Percentiles rank a stretch among this genome's conserved stretches.
Conservation (phyloP, 1,284 basidiomycete genomes). For the Omphalotus olearius region DNA sequence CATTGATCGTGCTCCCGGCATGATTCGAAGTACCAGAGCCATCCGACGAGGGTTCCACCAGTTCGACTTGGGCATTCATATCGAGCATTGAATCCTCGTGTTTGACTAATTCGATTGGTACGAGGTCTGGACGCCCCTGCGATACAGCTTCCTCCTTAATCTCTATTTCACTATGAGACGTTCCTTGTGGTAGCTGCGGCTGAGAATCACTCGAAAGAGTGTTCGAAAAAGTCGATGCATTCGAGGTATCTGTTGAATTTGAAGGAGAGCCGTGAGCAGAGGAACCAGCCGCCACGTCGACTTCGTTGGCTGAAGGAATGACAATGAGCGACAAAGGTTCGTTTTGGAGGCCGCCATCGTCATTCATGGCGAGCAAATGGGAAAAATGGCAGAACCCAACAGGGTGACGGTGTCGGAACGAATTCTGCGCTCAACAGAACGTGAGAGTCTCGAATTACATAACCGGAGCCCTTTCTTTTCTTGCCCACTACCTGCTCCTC, state of each 20-base stretch:
- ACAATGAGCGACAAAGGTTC: slow-evolving; percentile 27
- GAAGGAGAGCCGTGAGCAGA: neutral
- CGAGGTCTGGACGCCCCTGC: slow-evolving; percentile 1
- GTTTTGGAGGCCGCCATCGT: slow-evolving; percentile 27
- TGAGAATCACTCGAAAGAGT: neutral
- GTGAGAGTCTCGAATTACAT: slow-evolving; percentile 18
- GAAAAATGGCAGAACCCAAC: slow-evolving; percentile 17
- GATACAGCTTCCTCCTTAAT: neutral
- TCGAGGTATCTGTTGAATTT: slow-evolving; percentile 2
- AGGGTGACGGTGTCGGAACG: no score
- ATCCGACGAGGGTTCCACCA: slow-evolving; percentile 18
- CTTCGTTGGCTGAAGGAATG: slow-evolving; percentile 12
- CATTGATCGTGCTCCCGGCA: slow-evolving; percentile 26
- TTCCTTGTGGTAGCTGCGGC: neutral
- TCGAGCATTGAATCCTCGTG: slow-evolving; percentile 10
- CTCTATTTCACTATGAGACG: neutral
- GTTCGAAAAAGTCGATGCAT: neutral
- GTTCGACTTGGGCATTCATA: slow-evolving; percentile 24
- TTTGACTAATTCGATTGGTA: slow-evolving; percentile 6
- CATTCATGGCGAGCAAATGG: slow-evolving; percentile 30
- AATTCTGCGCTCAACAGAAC: slow-evolving; percentile 7
- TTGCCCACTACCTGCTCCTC: slow-evolving; percentile 18
- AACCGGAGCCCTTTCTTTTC: slow-evolving; percentile 9
- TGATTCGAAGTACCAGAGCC: slow-evolving; percentile 22
- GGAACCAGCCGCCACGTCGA: slow-evolving; percentile 5